Evolutionary conservation across 352 stramenopile species (phyloP), one percentile per base, ranked within the genome.

Genomic region (Globisporangium emineosum): DNA sequence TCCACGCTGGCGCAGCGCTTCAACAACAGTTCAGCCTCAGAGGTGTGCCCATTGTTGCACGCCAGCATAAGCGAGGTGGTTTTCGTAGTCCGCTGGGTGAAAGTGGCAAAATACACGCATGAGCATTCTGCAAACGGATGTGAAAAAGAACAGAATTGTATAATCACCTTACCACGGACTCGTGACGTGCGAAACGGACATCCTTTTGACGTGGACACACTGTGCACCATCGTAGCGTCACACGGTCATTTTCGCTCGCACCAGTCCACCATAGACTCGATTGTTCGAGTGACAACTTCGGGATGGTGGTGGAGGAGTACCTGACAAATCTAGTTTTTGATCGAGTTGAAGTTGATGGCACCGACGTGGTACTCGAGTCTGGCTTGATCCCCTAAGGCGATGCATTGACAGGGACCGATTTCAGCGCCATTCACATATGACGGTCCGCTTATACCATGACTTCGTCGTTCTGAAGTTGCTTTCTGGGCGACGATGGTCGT

Each of bases 401-500:
- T 10, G 13, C 17, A 21, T 15, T 21, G 40, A 2, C 40, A 45
- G 17, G 15, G 5, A 45, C 7, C 19, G 4, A 45, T 45, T 45
- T 9, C n/a, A 15, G 15, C 17, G 10, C 33, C 5, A 17, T 10
- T 40, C 33, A 21, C 15, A 21, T 15, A 21, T 10, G 5, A 45
- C n/a, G 5, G 1, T n/a, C 27, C 13, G 12, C 42, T 54, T 51
- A 62, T 27, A 55, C 57, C 10, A 45, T 8, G n/a, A 62, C 43
- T 54, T 76, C 53, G 57, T 76, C 40, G 58, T 57, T 61, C 66
- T 68, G 56, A 62, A 75, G 32, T 64, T 61, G 53, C 32, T 66
- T 54, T 43, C 45, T 23, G 6, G 60, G 60, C 0, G 60, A 59
- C 9, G 12, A 37, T 40, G 50, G 60, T n/a, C 60, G 47, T 40